Percentiles rank a stretch among this genome's conserved stretches.
Evolutionary conservation across 2,329 filamentous ascomycete species (phyloP).

Genomic region (Fusarium tupiense): DNA sequence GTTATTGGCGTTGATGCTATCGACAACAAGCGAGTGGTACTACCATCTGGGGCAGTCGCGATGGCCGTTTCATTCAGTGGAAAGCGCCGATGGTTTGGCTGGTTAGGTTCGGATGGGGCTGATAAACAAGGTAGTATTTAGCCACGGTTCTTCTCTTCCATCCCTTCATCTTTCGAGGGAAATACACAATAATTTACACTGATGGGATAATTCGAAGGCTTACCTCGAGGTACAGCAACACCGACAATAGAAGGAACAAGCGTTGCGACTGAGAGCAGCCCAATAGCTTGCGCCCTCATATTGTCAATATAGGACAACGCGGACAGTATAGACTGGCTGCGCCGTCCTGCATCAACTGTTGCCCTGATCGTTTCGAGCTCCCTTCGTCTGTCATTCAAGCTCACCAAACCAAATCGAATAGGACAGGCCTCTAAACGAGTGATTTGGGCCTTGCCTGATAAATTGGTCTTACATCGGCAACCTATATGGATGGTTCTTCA

Average conservation of each 20-base stretch:
- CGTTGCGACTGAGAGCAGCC: constrained; percentile 31
- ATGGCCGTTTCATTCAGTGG: constrained; percentile 25
- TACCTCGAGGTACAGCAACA: constrained; percentile 31
- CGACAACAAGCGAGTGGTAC: constrained; percentile 19
- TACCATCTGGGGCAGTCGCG: constrained; percentile 12
- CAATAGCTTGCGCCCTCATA: constrained; percentile 33
- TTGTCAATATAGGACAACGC: constrained; percentile 5
- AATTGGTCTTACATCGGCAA: constrained; percentile 4
- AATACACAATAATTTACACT: neutral
- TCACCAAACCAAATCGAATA: neutral
- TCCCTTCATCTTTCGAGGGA: neutral
- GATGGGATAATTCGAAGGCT: constrained; percentile 3
- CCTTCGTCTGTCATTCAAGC: constrained; percentile 10
- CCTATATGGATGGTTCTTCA: neutral
- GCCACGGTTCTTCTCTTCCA: neutral
- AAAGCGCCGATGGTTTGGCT: constrained; percentile 17
- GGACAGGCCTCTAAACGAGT: constrained; percentile 28
- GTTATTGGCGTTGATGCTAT: neutral
- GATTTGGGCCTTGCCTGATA: constrained; percentile 21
- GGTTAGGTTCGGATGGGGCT: constrained; percentile 13
- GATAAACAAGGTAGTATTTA: neutral
- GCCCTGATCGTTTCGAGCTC: constrained; percentile 1
- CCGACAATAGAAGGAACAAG: constrained; percentile 21
- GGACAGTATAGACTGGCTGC: neutral
- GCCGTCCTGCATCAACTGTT: neutral